Percentiles rank a stretch among this genome's conserved stretches.
Evolutionary conservation across 2,329 filamentous ascomycete genomes (phyloP).

Genomic region (Sclerotinia subarctica): DNA sequence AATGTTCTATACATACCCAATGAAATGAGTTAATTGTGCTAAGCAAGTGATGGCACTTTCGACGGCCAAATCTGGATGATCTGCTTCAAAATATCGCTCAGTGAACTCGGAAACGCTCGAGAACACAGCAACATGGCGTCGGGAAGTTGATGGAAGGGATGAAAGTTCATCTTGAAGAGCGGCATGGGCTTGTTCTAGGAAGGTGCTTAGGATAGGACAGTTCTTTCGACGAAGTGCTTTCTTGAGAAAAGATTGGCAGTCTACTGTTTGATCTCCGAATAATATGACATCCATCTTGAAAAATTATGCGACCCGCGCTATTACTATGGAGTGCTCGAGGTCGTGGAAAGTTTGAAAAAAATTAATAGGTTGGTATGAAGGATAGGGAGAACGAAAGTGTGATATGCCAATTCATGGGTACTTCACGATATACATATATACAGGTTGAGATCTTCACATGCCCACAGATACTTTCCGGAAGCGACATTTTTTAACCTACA

Average conservation of each 20-base stretch:
- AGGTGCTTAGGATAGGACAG: slow-evolving; percentile 38
- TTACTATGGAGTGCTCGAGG: slow-evolving; percentile 6
- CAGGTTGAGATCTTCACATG: slow-evolving; percentile 11
- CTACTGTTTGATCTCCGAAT: slow-evolving; percentile 29
- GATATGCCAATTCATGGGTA: not conserved
- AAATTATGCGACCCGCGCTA: slow-evolving; percentile 18
- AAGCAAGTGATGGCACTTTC: slow-evolving; percentile 64
- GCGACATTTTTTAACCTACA: not conserved
- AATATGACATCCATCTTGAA: slow-evolving; percentile 31
- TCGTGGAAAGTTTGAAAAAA: not conserved
- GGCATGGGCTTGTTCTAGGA: slow-evolving; percentile 56
- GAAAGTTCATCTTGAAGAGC: slow-evolving; percentile 59
- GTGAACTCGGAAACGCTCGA: slow-evolving; percentile 61
- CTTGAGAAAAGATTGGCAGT: slow-evolving; percentile 27
- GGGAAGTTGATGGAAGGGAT: slow-evolving; percentile 52
- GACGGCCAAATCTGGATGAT: slow-evolving; percentile 55
- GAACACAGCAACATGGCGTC: slow-evolving; percentile 59
- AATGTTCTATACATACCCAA: slow-evolving; percentile 51
- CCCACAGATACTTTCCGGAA: not conserved
- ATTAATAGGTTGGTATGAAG: not conserved
- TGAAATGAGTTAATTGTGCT: slow-evolving; percentile 64
- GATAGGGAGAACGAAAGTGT: not conserved
- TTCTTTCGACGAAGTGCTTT: slow-evolving; percentile 27
- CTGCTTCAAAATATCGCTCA: slow-evolving; percentile 59
- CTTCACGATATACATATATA: slow-evolving; percentile 17